These are phyloP conservation scores for Lyophyllum semitale DNA, from an alignment of 768 basidiomycete genomes.

Conservation along the genomic window DNA sequence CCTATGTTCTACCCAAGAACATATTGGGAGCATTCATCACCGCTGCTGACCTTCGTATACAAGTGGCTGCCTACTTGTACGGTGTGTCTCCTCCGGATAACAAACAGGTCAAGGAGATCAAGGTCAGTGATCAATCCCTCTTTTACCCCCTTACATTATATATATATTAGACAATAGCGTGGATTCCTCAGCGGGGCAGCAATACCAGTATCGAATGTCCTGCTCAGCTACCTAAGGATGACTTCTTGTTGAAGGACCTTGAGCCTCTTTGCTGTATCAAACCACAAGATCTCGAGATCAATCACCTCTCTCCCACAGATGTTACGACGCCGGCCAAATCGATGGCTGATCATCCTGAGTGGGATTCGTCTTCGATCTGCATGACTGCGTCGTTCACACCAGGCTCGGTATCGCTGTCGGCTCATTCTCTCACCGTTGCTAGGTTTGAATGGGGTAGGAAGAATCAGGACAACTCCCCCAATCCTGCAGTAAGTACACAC, in stretches of 20 bases:
- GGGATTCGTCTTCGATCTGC: conserved; percentile 92
- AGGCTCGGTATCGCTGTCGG: conserved; percentile 93
- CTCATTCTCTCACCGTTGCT: conserved; percentile 85
- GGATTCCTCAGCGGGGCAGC: conserved; percentile 96
- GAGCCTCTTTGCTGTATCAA: conserved; percentile 97
- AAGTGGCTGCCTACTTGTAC: conserved; percentile 93
- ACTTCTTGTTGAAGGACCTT: conserved; percentile 91
- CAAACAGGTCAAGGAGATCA: conserved; percentile 98
- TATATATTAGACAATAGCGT: conserved; percentile 72
- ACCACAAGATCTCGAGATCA: conserved; percentile 91
- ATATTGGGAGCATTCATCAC: conserved; percentile 91
- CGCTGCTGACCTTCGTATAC: conserved; percentile 92
- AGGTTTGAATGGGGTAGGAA: conserved; percentile 99
- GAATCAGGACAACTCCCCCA: conserved; percentile 82
- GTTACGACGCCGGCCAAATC: conserved; percentile 93
- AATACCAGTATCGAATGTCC: conserved; percentile 95
- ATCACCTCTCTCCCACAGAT: conserved; percentile 91
- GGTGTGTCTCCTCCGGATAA: conserved; percentile 94
- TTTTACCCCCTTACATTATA: neutral
- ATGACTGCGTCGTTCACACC: conserved; percentile 96
- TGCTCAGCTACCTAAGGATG: conserved; percentile 86
- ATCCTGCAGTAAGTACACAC: conserved; percentile 59
- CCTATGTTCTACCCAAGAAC: conserved; percentile 97
- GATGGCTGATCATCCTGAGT: conserved; percentile 96
- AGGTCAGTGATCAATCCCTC: conserved; percentile 41